Conservation (phyloP, 371 early-diverging fungal species). For the Syncephalastrum contaminatum region DNA sequence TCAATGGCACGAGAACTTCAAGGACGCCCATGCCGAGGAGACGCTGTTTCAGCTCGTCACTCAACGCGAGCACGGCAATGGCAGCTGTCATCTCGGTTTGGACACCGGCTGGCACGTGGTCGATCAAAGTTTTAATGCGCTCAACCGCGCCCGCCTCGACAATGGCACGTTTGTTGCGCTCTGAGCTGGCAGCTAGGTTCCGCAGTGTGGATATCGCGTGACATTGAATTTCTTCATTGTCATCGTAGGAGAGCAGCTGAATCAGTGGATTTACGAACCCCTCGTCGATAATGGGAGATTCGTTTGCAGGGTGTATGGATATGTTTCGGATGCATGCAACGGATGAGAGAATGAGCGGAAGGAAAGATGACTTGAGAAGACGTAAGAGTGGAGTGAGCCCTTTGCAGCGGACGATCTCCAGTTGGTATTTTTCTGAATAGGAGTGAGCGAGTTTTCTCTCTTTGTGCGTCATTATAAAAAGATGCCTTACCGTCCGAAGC, state of each 20-base stretch:
- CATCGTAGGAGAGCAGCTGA: conserved; percentile 67
- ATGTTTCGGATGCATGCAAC: conserved; percentile 94
- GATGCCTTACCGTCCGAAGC: conserved; percentile 71
- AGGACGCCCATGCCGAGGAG: conserved; percentile 64
- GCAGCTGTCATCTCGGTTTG: conserved; percentile 88
- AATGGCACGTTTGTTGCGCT: conserved; percentile 76
- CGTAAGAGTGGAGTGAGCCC: conserved; percentile 77
- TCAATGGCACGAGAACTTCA: conserved; percentile 73
- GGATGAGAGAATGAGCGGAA: conserved; percentile 81
- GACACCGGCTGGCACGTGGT: conserved; percentile 62
- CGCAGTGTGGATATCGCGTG: conserved; percentile 86
- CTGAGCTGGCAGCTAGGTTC: conserved; percentile 84
- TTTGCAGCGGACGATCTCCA: conserved; percentile 78
- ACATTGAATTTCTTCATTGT: conserved; percentile 83
- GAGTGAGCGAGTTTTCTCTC: conserved; percentile 6
- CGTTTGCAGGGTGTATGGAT: conserved; percentile 87
- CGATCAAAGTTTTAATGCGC: conserved; percentile 64
- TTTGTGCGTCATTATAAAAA: too few species aligned
- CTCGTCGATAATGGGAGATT: conserved; percentile 81
- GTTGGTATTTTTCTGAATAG: conserved; percentile 74
- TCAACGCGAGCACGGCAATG: conserved; percentile 80
- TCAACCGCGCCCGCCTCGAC: conserved; percentile 82
- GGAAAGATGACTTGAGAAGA: conserved; percentile 74
- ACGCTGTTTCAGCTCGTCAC: conserved; percentile 76
- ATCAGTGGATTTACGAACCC: conserved; percentile 80